phyloP scores from a whole-genome alignment of 2,329 filamentous ascomycete species.

The Xylaria sp. region DNA sequence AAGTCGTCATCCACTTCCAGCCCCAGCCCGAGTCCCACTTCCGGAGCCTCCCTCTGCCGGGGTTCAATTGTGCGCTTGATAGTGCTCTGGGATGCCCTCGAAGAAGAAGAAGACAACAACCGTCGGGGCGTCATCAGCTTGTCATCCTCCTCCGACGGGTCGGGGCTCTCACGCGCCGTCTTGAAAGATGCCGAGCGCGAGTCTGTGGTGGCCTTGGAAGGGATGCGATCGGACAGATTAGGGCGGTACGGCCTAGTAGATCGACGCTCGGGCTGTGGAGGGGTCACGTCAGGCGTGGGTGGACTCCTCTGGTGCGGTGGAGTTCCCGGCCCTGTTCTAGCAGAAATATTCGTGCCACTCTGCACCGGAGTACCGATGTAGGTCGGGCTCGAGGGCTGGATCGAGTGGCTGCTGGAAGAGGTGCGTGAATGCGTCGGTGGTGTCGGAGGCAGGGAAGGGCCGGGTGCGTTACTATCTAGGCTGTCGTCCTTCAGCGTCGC shows the following conservation, averaged over 20 bases:
- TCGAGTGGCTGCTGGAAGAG: slow-evolving; percentile 55
- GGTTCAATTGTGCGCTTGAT: slow-evolving; percentile 43
- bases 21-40: slow-evolving; percentile 48
- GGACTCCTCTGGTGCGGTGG: slow-evolving; percentile 68
- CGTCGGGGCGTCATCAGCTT: slow-evolving; percentile 45
- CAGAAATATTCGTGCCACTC: slow-evolving; percentile 43
- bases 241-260: slow-evolving; percentile 52
- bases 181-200: slow-evolving; percentile 72
- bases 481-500: slow-evolving; percentile 47
- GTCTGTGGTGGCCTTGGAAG: slow-evolving; percentile 58
- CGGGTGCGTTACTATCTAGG: slow-evolving; percentile 43
- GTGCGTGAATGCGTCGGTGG: slow-evolving; percentile 63
- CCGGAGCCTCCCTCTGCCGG: slow-evolving; percentile 36
- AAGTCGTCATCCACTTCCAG: slow-evolving; percentile 44
- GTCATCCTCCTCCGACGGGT: slow-evolving; percentile 62
- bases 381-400: slow-evolving; percentile 46
- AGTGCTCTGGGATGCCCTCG: slow-evolving; percentile 48
- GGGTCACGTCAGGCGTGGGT: slow-evolving; percentile 76
- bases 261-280: slow-evolving; percentile 57
- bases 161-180: slow-evolving; percentile 68
- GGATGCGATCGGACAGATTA: slow-evolving; percentile 49
- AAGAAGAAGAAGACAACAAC: slow-evolving; percentile 44
- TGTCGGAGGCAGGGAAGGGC: slow-evolving; percentile 62
- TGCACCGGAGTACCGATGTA: slow-evolving; percentile 42
- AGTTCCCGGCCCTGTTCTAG: slow-evolving; percentile 53